Base-by-base conservation (phyloP, 2,329 filamentous ascomycete species). In the Balansia obtecta region DNA sequence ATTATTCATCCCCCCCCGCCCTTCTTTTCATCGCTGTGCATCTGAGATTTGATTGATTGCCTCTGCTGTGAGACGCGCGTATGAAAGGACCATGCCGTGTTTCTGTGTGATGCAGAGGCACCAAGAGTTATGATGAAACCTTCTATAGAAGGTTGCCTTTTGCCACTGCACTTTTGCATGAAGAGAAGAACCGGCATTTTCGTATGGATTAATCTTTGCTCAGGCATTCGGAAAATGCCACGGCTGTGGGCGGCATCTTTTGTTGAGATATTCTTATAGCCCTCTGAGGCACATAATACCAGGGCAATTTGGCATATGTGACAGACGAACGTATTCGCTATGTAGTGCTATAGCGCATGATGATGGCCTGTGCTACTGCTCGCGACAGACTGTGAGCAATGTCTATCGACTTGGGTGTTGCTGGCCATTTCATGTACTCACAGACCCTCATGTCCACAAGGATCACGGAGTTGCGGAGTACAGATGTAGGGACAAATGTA, bases 401-500 rank as follows among this genome's bases (percentile, higher is more conserved):
- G 8, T 27, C 7, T 27, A 27, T 27, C 27, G 27, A 8, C 27
- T 96, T 27, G 7, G 7, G 27, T 27, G 8, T 27, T 27, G 8
- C 8, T 27, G 27, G n/a, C 12, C 37, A 39, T 13, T n/a, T n/a
- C n/a, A n/a, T n/a, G n/a, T n/a, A n/a, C n/a, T n/a, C n/a, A n/a
- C n/a, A 22, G 20, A 22, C 20, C 20, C 20, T 22, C 20, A 22
- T 4, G 20, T 22, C 20, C 20, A 22, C 20, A 22, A 22, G 20
- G 20, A 22, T 22, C 4, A 22, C 20, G 20, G 20, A 27, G 27
- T 27, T 27, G 8, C 27, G 27, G 27, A 27, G 27, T 27, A 27
- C 27, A 27, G 4, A 27, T 27, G 27, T 27, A 27, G 2, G 4
- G 4, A 22, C 4, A 22, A 22, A 22, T 22, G 20, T 2, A 4